Evolutionary conservation across 108 stramenopile genomes (phyloP).

Genomic region (Nitzschia sp.): DNA sequence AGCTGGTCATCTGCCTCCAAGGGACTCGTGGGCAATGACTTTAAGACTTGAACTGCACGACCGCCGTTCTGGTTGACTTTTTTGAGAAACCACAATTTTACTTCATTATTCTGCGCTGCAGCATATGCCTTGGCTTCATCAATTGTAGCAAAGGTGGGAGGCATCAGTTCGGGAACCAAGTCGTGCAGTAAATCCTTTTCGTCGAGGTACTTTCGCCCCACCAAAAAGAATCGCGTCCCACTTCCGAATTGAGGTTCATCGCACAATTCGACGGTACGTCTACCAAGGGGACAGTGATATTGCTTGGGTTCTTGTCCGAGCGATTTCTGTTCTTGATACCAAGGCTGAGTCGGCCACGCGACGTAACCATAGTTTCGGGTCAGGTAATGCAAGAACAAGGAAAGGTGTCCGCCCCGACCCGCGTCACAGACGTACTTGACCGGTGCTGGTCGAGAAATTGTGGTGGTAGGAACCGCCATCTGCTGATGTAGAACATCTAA

Average conservation of each 20-base stretch:
- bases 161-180: conserved; percentile 39
- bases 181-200: conserved; percentile 48
- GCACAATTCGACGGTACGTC: conserved; percentile 41
- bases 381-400: conserved; percentile 32
- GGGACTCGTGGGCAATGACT: conserved; percentile 15
- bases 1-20: conserved; percentile 27
- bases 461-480: not conserved
- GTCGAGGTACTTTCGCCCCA: conserved; percentile 49
- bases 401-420: conserved; percentile 40
- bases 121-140: conserved; percentile 10
- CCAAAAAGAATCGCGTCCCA: conserved; percentile 37
- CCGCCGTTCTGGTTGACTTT: conserved; percentile 50
- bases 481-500: conserved; percentile 1
- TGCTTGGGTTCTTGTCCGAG: conserved; percentile 27
- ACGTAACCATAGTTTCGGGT: conserved; percentile 14
- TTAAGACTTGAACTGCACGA: conserved; percentile 29
- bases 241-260: conserved; percentile 50
- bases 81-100: conserved; percentile 51
- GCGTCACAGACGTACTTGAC: conserved; percentile 37
- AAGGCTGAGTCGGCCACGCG: conserved; percentile 45
- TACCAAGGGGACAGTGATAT: conserved; percentile 49
- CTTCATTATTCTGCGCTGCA: not conserved
- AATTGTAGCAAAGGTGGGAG: conserved; percentile 35
- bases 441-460: not conserved
- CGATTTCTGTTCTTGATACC: conserved; percentile 42